Evolutionary conservation across 2,329 filamentous ascomycete genomes (phyloP).

Genomic region (Furcasterigmium sp.): DNA sequence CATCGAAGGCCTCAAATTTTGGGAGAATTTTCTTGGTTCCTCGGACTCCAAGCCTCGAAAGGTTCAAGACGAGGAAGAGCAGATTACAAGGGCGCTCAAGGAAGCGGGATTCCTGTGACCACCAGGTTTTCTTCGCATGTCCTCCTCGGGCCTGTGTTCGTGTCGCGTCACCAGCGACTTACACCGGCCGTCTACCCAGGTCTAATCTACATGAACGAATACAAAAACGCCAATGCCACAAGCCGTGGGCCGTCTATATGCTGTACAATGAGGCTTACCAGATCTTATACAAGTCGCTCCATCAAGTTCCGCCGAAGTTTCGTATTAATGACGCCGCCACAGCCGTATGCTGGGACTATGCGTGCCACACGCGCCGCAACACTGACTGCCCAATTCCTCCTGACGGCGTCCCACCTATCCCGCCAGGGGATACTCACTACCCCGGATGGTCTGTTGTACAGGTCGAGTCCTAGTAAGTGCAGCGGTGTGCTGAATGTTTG

Average conservation of each 20-base stretch:
- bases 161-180: no score
- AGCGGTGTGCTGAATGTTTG: conserved; percentile 78
- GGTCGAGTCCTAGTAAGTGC: conserved; percentile 77
- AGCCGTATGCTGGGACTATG: conserved; percentile 83
- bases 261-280: background rate
- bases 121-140: no score
- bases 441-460: conserved; percentile 66
- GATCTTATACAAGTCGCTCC: conserved; percentile 39
- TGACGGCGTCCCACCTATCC: conserved; percentile 64
- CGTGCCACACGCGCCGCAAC: conserved; percentile 71
- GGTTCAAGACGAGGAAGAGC: conserved; percentile 28
- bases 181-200: no score
- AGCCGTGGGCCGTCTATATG: background rate
- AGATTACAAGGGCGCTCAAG: conserved; percentile 35
- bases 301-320: conserved; percentile 65
- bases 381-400: conserved; percentile 70
- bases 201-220: no score
- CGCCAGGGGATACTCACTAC: conserved; percentile 33
- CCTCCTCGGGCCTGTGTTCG: no score
- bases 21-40: conserved; percentile 69
- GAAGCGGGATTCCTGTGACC: conserved; percentile 13
- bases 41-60: conserved; percentile 26
- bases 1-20: conserved; percentile 86
- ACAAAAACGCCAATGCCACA: background rate
- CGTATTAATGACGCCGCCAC: conserved; percentile 81